These are phyloP conservation scores for Coprinopsis cinerea DNA, from an alignment of 768 basidiomycete genomes.

Conservation along the genomic window DNA sequence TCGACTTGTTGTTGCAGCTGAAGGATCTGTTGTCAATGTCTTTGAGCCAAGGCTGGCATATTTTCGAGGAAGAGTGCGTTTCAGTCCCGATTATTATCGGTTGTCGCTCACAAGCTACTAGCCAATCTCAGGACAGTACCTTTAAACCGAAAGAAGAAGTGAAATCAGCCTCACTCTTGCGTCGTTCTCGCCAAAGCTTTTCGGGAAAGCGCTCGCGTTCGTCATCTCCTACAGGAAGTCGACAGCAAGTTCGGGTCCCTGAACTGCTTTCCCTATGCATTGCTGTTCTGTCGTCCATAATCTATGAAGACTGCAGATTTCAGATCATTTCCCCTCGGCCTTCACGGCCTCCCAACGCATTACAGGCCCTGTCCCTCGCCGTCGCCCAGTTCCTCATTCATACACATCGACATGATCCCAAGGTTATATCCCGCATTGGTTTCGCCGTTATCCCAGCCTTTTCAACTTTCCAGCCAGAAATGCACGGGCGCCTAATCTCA, in stretches of 20 bases:
- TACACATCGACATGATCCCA: constrained; percentile 44
- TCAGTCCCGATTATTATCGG: not conserved
- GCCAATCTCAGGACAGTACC: constrained; percentile 16
- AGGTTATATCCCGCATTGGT: constrained; percentile 52
- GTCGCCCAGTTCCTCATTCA: constrained; percentile 63
- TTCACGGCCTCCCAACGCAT: constrained; percentile 61
- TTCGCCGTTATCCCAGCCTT: constrained; percentile 74
- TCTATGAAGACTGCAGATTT: constrained; percentile 70
- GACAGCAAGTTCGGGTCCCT: constrained; percentile 29
- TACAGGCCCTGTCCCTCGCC: constrained; percentile 70
- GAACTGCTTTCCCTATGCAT: constrained; percentile 57
- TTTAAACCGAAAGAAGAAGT: constrained; percentile 15
- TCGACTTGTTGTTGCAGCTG: constrained; percentile 57
- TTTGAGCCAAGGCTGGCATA: constrained; percentile 51
- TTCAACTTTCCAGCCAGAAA: constrained; percentile 54
- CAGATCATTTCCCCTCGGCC: constrained; percentile 54
- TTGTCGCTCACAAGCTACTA: constrained; percentile 6
- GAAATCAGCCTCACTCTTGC: constrained; percentile 37
- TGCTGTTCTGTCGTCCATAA: constrained; percentile 53
- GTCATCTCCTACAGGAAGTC: constrained; percentile 34
- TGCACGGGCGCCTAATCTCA: constrained; percentile 55
- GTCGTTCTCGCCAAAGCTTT: constrained; percentile 38
- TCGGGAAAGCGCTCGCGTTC: constrained; percentile 46
- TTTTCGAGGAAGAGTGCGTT: constrained; percentile 43
- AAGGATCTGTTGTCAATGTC: constrained; percentile 55